Conservation (phyloP, 2,329 filamentous ascomycete species). For the Penicillium freii region DNA sequence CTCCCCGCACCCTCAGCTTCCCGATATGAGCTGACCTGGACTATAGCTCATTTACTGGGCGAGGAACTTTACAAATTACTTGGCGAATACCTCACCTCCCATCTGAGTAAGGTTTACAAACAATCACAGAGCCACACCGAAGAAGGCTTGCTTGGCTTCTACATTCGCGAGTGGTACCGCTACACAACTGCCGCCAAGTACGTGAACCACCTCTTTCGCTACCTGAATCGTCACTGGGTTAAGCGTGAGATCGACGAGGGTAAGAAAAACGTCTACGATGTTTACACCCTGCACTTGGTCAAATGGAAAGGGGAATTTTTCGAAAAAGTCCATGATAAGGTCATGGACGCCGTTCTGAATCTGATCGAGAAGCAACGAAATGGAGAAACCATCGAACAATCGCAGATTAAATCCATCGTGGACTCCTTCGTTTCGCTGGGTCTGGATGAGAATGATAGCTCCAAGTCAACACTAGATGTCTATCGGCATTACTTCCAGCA, state of each 20-base stretch:
- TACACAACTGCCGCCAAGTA: slow-evolving; percentile 96
- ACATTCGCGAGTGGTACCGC: slow-evolving; percentile 93
- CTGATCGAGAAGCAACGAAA: slow-evolving; percentile 96
- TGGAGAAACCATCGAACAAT: slow-evolving; percentile 95
- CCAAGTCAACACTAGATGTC: slow-evolving; percentile 91
- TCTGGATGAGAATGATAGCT: slow-evolving; percentile 86
- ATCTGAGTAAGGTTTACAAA: slow-evolving; percentile 69
- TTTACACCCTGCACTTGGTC: slow-evolving; percentile 93
- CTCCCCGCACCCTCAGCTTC: background rate
- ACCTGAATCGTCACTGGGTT: slow-evolving; percentile 97
- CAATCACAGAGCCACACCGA: slow-evolving; percentile 78
- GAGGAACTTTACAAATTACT: slow-evolving; percentile 95
- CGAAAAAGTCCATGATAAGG: slow-evolving; percentile 73
- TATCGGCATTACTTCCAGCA: slow-evolving; percentile 90
- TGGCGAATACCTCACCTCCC: slow-evolving; percentile 75
- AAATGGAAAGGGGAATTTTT: slow-evolving; percentile 95
- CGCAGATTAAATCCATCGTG: slow-evolving; percentile 94
- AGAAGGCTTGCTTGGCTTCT: slow-evolving; percentile 85
- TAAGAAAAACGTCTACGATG: slow-evolving; percentile 97
- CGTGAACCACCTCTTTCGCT: slow-evolving; percentile 94
- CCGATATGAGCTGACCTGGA: background rate
- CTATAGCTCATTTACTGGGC: slow-evolving; percentile 80
- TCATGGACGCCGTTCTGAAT: slow-evolving; percentile 93
- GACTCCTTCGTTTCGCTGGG: slow-evolving; percentile 95
- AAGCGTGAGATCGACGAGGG: slow-evolving; percentile 98